Evolutionary conservation across 2,329 filamentous ascomycete species (phyloP).

Genomic region (Diaporthe citriasiana): DNA sequence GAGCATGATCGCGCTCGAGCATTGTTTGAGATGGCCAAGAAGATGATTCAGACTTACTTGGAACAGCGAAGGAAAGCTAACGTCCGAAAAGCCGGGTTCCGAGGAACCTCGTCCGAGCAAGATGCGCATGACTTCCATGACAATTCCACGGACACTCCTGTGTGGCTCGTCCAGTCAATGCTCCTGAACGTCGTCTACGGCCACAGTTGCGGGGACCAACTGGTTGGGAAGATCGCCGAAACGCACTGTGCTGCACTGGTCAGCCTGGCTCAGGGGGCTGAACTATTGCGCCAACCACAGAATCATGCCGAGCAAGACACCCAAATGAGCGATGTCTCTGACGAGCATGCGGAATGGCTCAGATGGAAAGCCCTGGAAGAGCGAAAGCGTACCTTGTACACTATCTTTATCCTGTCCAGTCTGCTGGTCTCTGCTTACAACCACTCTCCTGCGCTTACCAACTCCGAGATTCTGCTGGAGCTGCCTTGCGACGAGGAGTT

Average conservation of each 20-base stretch:
- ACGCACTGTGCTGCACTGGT: constrained; percentile 93
- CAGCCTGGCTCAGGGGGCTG: constrained; percentile 90
- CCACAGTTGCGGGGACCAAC: constrained; percentile 93
- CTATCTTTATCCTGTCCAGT: constrained; percentile 92
- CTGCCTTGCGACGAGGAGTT: constrained; percentile 94
- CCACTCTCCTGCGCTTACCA: constrained; percentile 89
- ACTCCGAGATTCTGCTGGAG: constrained; percentile 91
- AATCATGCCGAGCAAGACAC: constrained; percentile 66
- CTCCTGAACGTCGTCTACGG: constrained; percentile 95
- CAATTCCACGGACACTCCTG: constrained; percentile 79
- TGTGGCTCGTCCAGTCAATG: constrained; percentile 98
- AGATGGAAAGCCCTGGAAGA: constrained; percentile 92
- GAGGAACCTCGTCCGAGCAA: constrained; percentile 64
- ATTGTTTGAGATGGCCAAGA: constrained; percentile 93
- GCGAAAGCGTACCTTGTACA: constrained; percentile 91
- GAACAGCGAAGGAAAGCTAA: constrained; percentile 92
- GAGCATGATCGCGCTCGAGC: constrained; percentile 85
- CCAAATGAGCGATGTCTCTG: constrained; percentile 67
- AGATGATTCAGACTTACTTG: constrained; percentile 93
- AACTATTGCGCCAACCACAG: constrained; percentile 69
- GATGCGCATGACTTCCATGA: constrained; percentile 62
- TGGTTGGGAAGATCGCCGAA: constrained; percentile 89
- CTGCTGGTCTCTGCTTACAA: constrained; percentile 94
- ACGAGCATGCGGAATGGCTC: constrained; percentile 84
- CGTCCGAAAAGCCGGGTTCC: constrained; percentile 74